Base-by-base conservation (phyloP, 768 basidiomycete species). In the Fibroporia radiculosa region DNA sequence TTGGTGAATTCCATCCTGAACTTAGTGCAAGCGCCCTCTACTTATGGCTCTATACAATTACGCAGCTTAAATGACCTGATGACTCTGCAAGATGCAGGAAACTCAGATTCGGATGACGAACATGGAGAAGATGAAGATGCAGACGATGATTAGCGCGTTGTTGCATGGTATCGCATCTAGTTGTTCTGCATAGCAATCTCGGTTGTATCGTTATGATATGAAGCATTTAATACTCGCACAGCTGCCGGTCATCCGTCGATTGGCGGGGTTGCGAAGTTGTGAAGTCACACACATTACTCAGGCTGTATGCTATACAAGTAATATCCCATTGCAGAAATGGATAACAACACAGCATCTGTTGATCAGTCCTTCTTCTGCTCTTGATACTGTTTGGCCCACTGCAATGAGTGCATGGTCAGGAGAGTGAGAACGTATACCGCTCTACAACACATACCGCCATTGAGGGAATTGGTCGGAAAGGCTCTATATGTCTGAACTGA, bases 401-500 rank as follows among this genome's bases (percentile, higher is more conserved):
- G 45, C 3, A 36, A 45, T 50, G 23, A 42, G 31, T 16, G 22
- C 13, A 42, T 24, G 3, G 4, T n/a, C 10, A 31, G 10, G n/a
- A 8, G 29, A 31, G n/a, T 8, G 29, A n/a, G 10, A 31, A 31
- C n/a, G 10, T 10, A 31, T 31, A 31, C 8, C n/a, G 29, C 29
- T 31, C 29, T n/a, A n/a, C 29, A 8, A 26, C 43, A 64, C 83
- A 46, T 50, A 87, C 88, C 66, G 72, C 66, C 77, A 83, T 82
- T 1, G 89, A 91, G 40, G 89, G 89, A 58, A 92, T 90, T 13
- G 77, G 72, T 44, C 78, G 72, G 43, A 67, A 68, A 4, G 88
- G 88, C 51, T 76, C 73, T 24, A 73, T 58, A 24, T 73, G 62
- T 42, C 85, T 72, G 54, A 67, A 66, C 87, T 89, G 53, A 34